phyloP scores from a whole-genome alignment of 1,139 yeast species.

The Ashbya aceris region DNA sequence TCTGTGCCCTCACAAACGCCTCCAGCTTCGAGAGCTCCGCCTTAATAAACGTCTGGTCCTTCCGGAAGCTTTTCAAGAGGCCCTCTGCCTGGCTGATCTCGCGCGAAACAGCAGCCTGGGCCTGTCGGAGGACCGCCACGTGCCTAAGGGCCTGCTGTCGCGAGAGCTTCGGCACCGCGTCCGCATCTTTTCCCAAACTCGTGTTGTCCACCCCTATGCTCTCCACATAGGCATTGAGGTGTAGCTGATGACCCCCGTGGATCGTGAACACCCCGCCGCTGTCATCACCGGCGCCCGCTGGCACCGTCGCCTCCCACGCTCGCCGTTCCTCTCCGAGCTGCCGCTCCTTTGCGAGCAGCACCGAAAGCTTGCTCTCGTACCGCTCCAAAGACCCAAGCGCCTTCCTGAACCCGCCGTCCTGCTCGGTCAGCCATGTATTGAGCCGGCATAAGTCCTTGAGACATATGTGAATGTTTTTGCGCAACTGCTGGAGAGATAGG shows the following conservation, averaged over 20 bases:
- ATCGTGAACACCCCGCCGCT: conserved; percentile 8
- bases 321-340: conserved; percentile 8
- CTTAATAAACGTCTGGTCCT: conserved; percentile 19
- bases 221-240: conserved; percentile 19
- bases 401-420: conserved; percentile 22
- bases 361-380: conserved; percentile 11
- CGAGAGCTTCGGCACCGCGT: neutral
- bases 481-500: conserved; percentile 7
- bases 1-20: conserved; percentile 10
- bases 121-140: conserved; percentile 11
- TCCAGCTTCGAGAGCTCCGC: conserved; percentile 15
- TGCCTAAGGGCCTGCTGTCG: conserved; percentile 8
- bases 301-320: conserved; percentile 11
- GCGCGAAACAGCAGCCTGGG: conserved; percentile 9
- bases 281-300: neutral
- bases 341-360: conserved; percentile 10
- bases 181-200: conserved; percentile 10
- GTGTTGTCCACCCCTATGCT: conserved; percentile 21
- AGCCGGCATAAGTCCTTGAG: conserved; percentile 21
- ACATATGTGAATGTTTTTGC: conserved; percentile 23
- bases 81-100: conserved; percentile 18
- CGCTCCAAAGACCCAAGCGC: conserved; percentile 13
- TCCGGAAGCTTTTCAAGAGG: conserved; percentile 15
- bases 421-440: conserved; percentile 19
- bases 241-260: conserved; percentile 14